Evolutionary conservation across 768 basidiomycete species (phyloP).

Genomic region (Pleurotus cornucopiae): DNA sequence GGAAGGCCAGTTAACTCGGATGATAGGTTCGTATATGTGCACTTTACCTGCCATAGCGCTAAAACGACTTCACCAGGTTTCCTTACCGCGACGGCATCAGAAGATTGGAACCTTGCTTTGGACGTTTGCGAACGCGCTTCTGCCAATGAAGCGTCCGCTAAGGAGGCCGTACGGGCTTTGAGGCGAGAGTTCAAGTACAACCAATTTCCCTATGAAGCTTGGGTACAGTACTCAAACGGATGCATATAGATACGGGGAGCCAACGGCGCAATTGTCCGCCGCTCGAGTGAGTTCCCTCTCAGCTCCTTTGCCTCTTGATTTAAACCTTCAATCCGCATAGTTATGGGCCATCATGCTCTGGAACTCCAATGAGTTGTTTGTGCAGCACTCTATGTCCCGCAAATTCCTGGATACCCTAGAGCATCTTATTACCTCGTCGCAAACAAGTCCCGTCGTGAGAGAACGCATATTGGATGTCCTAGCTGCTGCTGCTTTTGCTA

Average conservation of each 20-base stretch:
- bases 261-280: conserved; percentile 70
- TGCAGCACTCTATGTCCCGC: conserved; percentile 62
- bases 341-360: conserved; percentile 90
- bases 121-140: conserved; percentile 87
- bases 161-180: conserved; percentile 80
- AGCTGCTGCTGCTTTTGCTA: conserved; percentile 75
- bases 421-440: conserved; percentile 56
- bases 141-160: conserved; percentile 64
- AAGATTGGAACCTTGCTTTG: conserved; percentile 78
- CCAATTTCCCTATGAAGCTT: conserved; percentile 4
- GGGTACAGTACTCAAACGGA: neutral
- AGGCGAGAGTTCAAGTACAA: conserved; percentile 80
- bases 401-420: conserved; percentile 82
- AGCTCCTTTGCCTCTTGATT: neutral
- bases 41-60: neutral
- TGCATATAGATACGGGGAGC: conserved; percentile 61
- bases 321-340: conserved; percentile 29
- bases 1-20: conserved; percentile 49
- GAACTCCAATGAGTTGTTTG: conserved; percentile 71
- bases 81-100: conserved; percentile 72
- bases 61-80: conserved; percentile 41
- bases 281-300: conserved; percentile 51
- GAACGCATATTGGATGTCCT: conserved; percentile 80
- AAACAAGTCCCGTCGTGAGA: conserved; percentile 75
- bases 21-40: conserved; percentile 54